A percentile compares a stretch with the other conserved stretches of the same genome.
Conservation (phyloP, 2,329 filamentous ascomycete genomes). For the Arthrinium puccinioides region DNA sequence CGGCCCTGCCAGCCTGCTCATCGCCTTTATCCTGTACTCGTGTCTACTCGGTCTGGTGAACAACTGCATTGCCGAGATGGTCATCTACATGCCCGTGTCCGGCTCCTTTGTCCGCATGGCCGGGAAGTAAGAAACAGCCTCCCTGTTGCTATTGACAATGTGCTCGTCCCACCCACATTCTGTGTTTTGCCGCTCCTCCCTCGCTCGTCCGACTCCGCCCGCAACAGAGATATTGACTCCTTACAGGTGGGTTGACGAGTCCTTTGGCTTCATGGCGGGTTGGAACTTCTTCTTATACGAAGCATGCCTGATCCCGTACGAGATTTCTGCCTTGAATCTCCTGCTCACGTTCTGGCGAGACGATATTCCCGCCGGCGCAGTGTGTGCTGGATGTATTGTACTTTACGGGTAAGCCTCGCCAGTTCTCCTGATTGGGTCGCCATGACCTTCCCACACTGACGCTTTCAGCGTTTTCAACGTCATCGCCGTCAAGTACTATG, state of each 20-base stretch:
- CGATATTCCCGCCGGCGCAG: conserved; percentile 36
- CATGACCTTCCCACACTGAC: conserved; percentile 2
- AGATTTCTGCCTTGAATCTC: conserved; percentile 31
- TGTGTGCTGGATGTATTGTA: conserved; percentile 31
- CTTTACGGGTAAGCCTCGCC: conserved; percentile 31
- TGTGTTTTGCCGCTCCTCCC: too few relatives aligned
- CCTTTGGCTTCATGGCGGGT: conserved; percentile 48
- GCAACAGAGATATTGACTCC: too few relatives aligned
- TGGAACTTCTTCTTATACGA: conserved; percentile 37
- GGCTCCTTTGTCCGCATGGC: conserved; percentile 59
- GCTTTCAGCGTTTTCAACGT: conserved; percentile 20
- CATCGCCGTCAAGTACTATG: conserved; percentile 21
- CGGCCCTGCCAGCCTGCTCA: conserved; percentile 42
- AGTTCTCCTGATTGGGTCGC: conserved; percentile 2
- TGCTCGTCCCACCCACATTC: too few relatives aligned
- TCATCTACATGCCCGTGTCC: conserved; percentile 52
- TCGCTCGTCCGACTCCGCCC: too few relatives aligned
- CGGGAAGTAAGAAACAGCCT: conserved; percentile 34
- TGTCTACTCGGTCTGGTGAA: conserved; percentile 53
- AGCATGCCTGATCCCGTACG: conserved; percentile 31
- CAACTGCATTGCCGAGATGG: conserved; percentile 61
- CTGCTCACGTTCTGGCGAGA: conserved; percentile 39
- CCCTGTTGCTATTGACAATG: too few relatives aligned
- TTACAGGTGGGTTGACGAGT: conserved; percentile 48
- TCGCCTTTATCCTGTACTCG: conserved; percentile 49